Base-by-base conservation (phyloP, 306 rosid genomes). In the Abrus precatorius region DNA sequence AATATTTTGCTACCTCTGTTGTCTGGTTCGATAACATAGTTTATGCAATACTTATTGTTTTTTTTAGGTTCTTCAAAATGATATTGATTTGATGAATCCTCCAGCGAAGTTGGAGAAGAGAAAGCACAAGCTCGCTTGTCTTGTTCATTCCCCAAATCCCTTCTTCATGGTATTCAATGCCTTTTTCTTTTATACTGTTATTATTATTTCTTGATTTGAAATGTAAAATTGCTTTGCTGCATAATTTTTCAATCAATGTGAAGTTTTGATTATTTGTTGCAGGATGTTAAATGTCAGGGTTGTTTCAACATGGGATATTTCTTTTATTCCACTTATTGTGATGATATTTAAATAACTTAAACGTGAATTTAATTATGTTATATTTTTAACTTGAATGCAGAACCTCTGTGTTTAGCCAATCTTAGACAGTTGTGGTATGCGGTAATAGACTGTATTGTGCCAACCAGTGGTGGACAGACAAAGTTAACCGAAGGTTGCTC, bases 401-500 rank as follows among this genome's bases (percentile, higher is more conserved):
- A 52, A 87, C 90, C 5, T 85, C 90, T 27, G 90, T 87, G 10
- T 87, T 87, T 56, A 87, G 88, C 72, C 88, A 85, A 79, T 85
- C 90, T 36, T 85, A 85, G 56, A 87, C 90, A 0, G 90, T 87
- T 48, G 90, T 87, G 27, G 90, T 85, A 1, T 87, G 90, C 0
- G 88, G 90, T 2, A 87, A 87, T 48, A 87, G 36, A 76, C 87
- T 0, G 88, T 87, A 6, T 55, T 87, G 53, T 87, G 91, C 77
- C 91, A 87, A 56, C 91, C 91, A 87, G 88, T 0, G 91, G 91
- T 2, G 91, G 91, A 3, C 59, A 76, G 3, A 87, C 91, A 3
- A 67, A 87, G 72, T 54, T 87, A 28, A 85, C 88, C 0, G 88
- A 87, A 69, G 88, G 91, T 0, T 87, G 88, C 65, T 87, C 91